A percentile compares a stretch with the other conserved stretches of the same genome.
These are phyloP conservation scores for Solanum pennellii DNA, from an alignment of 257 asterid species.

Conservation along the genomic window DNA sequence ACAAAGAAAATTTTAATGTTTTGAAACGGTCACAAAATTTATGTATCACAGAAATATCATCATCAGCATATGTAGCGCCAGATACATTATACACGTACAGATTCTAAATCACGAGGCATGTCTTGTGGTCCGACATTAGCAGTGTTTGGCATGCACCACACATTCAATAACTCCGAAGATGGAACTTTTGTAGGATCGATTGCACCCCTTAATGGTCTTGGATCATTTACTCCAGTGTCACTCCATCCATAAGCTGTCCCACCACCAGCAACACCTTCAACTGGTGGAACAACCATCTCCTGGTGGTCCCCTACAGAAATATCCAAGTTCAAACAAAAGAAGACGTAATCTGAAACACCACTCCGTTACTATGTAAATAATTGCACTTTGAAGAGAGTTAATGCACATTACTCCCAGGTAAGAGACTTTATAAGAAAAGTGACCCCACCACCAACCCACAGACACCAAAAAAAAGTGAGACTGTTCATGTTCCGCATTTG, in stretches of 20 bases:
- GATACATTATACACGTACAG: constrained; percentile 32
- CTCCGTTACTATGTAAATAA: neutral
- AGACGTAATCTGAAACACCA: neutral
- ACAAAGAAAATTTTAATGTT: neutral
- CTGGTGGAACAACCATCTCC: constrained; percentile 62
- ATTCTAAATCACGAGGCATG: constrained; percentile 73
- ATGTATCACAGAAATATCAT: neutral
- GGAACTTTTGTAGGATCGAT: constrained; percentile 81
- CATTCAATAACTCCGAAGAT: constrained; percentile 68
- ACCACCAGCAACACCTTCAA: constrained; percentile 97
- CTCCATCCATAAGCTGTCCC: constrained; percentile 97
- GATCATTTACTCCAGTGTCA: constrained; percentile 45
- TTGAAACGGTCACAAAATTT: neutral
- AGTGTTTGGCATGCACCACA: constrained; percentile 93
- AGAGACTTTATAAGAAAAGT: neutral
- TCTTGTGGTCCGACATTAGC: constrained; percentile 95
- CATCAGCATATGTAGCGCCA: neutral
- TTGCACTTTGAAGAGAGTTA: neutral
- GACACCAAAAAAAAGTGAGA: neutral
- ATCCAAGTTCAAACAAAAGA: neutral
- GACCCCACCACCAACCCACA: neutral
- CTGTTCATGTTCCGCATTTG: neutral
- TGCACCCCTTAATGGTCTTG: constrained; percentile 40
- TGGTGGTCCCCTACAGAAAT: constrained; percentile 46
- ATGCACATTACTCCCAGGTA: neutral